These are phyloP conservation scores for Fomes fomentarius DNA, from an alignment of 1,284 basidiomycete genomes.

Conservation along the genomic window DNA sequence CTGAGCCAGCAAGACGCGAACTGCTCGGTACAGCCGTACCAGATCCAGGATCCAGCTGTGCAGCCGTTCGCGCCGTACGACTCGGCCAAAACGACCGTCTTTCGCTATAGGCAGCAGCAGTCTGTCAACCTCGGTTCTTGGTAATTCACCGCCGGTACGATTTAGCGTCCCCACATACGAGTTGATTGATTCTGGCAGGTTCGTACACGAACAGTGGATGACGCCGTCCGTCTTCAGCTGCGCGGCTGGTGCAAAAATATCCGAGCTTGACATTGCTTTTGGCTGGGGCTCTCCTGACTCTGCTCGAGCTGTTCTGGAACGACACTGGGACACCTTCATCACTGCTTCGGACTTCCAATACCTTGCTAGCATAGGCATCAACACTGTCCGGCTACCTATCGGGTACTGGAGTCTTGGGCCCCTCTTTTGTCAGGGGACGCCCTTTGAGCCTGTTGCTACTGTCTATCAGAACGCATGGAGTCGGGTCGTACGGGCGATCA, in stretches of 20 bases:
- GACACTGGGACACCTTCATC: constrained; percentile 83
- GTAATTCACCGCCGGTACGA: constrained; percentile 34
- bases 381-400: constrained; percentile 73
- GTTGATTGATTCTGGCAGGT: constrained; percentile 46
- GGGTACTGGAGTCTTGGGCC: constrained; percentile 70
- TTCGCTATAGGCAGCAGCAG: constrained; percentile 66
- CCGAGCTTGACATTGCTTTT: constrained; percentile 60
- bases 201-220: constrained; percentile 83
- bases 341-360: constrained; percentile 66
- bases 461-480: constrained; percentile 72
- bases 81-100: constrained; percentile 49
- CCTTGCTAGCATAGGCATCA: constrained; percentile 66
- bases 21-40: constrained; percentile 43
- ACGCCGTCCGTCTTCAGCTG: constrained; percentile 69
- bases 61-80: constrained; percentile 54
- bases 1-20: background rate
- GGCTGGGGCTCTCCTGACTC: constrained; percentile 50
- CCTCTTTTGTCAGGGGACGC: constrained; percentile 51
- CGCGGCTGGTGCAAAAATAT: constrained; percentile 53
- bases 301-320: constrained; percentile 64
- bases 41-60: constrained; percentile 36
- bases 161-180: constrained; percentile 1
- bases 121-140: constrained; percentile 72
- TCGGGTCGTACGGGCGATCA: constrained; percentile 64
- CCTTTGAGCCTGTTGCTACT: constrained; percentile 56